Conservation (phyloP, 1,139 yeast genomes). For the Yamadazyma mexicana region DNA sequence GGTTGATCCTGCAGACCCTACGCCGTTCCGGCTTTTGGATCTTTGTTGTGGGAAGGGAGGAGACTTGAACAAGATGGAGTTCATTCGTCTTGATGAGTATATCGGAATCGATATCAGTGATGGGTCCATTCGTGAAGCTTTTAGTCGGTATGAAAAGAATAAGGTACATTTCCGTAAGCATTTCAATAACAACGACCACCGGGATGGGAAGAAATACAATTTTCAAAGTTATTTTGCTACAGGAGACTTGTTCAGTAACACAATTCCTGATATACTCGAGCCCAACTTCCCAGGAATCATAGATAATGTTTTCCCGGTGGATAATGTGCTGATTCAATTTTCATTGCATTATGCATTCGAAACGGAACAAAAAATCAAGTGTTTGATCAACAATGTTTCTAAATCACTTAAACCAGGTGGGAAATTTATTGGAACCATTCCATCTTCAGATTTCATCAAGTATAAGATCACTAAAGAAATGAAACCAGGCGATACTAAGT, state of each 20-base stretch:
- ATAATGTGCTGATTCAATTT: constrained; percentile 85
- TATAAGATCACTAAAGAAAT: constrained; percentile 52
- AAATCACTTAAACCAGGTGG: constrained; percentile 81
- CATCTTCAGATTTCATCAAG: constrained; percentile 82
- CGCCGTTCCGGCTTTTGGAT: constrained; percentile 56
- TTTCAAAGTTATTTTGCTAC: constrained; percentile 84
- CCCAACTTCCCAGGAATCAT: constrained; percentile 53
- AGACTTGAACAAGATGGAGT: constrained; percentile 86
- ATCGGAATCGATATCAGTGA: constrained; percentile 93
- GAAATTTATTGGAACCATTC: constrained; percentile 87
- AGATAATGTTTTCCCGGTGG: constrained; percentile 77
- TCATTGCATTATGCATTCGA: constrained; percentile 95
- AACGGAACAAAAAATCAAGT: constrained; percentile 74
- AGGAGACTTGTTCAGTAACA: constrained; percentile 82
- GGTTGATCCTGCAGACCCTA: constrained; percentile 43
- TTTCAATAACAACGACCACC: constrained; percentile 35
- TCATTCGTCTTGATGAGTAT: constrained; percentile 69
- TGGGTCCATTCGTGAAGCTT: constrained; percentile 83
- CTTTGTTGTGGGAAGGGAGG: constrained; percentile 99
- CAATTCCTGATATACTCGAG: constrained; percentile 70
- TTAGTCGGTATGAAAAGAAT: constrained; percentile 59
- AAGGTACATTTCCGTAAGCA: constrained; percentile 25
- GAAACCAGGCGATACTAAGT: constrained; percentile 45
- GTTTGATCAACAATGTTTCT: constrained; percentile 71
- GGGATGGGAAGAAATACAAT: constrained; percentile 48